Conservation (phyloP, 225 moss, liverwort and hornwort genomes). For the Takakia lepidozioides region DNA sequence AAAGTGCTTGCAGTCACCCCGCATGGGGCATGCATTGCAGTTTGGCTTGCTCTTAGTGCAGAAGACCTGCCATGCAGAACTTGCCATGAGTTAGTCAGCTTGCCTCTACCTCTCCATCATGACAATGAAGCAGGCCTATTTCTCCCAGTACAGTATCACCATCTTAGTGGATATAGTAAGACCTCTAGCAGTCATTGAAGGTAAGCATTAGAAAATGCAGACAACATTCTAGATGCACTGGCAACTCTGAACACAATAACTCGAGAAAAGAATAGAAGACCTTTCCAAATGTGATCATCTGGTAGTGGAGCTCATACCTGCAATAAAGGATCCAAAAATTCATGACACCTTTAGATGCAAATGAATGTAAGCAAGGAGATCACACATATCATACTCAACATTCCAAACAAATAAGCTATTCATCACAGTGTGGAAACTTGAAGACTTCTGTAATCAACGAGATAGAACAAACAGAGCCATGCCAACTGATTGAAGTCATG, state of each 20-base stretch:
- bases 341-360: neutral
- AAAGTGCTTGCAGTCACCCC: slow-evolving; percentile 70
- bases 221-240: neutral
- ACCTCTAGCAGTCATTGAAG: too few relatives aligned
- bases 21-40: slow-evolving; percentile 85
- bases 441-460: too few relatives aligned
- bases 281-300: slow-evolving; percentile 98
- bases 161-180: too few relatives aligned
- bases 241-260: neutral
- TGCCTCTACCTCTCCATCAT: too few relatives aligned
- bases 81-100: too few relatives aligned
- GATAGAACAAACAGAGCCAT: too few relatives aligned
- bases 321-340: slow-evolving; percentile 1
- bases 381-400: too few relatives aligned
- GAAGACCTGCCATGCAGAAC: slow-evolving; percentile 91
- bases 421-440: too few relatives aligned
- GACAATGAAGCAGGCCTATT: too few relatives aligned
- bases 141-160: too few relatives aligned
- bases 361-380: neutral
- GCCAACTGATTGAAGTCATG: too few relatives aligned
- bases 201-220: neutral
- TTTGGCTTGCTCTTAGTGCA: slow-evolving; percentile 97
- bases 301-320: slow-evolving; percentile 97
- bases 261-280: slow-evolving; percentile 16
- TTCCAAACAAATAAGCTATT: too few relatives aligned